A percentile compares a stretch with the other conserved stretches of the same genome.
Evolutionary conservation across 2,329 filamentous ascomycete species (phyloP).

Genomic region (Sporothrix phasma): DNA sequence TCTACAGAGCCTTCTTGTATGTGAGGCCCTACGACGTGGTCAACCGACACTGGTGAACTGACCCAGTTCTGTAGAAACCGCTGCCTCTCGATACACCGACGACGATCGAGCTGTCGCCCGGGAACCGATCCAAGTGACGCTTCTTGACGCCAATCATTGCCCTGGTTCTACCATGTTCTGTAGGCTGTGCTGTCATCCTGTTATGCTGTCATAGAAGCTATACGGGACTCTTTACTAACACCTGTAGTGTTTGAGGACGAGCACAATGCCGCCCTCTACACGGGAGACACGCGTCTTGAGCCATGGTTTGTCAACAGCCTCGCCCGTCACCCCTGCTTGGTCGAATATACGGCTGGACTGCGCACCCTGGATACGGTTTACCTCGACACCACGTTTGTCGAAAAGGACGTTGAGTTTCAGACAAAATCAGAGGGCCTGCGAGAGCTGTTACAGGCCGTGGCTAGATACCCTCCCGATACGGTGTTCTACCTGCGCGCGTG

Average conservation of each 20-base stretch:
- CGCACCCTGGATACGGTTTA: slow-evolving; percentile 72
- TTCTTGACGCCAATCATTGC: slow-evolving; percentile 90
- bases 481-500: slow-evolving; percentile 78
- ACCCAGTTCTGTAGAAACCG: slow-evolving; percentile 45
- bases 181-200: slow-evolving; percentile 32
- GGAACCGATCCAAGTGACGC: slow-evolving; percentile 63
- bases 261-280: slow-evolving; percentile 69
- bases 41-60: neutral
- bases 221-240: neutral
- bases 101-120: slow-evolving; percentile 60
- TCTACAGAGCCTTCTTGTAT: slow-evolving; percentile 52
- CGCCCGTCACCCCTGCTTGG: slow-evolving; percentile 57
- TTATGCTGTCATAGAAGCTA: neutral
- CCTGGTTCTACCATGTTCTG: slow-evolving; percentile 83
- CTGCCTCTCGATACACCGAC: slow-evolving; percentile 76
- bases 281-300: slow-evolving; percentile 79
- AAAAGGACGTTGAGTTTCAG: slow-evolving; percentile 36
- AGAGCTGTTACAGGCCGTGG: slow-evolving; percentile 62
- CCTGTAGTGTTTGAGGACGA: slow-evolving; percentile 59
- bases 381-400: slow-evolving; percentile 71
- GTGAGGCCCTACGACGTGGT: slow-evolving; percentile 20
- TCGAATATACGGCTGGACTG: slow-evolving; percentile 61
- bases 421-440: slow-evolving; percentile 64
- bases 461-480: slow-evolving; percentile 59
- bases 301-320: slow-evolving; percentile 74